Base-by-base conservation (phyloP, 2,329 filamentous ascomycete genomes). In the Phoma sp. region DNA sequence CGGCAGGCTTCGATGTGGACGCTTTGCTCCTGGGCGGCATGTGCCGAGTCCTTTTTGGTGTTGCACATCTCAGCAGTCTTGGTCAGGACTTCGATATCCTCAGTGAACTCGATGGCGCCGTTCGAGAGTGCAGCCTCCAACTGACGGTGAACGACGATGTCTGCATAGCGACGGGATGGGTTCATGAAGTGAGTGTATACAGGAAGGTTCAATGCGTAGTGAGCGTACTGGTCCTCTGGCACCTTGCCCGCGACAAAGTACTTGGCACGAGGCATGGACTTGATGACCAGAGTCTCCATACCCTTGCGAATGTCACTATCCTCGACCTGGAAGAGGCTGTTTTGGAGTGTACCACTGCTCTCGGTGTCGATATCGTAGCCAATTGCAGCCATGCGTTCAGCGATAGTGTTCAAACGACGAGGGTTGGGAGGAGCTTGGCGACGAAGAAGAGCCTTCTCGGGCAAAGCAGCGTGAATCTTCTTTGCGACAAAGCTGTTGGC, bases 1-100 rank as follows among this genome's bases (percentile, higher is more conserved):
- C 95, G 89, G 82, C 95, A 99, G 4, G 93, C 91, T 74, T 98
- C 95, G 60, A 99, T 97, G 78, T 99, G 95, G 44, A 99, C 92
- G 75, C 95, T 98, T 79, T 99, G 95, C 76, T 99, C 95, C 75
- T 99, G 95, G 11, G 95, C 95, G 69, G 91, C 95, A 78, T 96
- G 93, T 1, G 95, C 92, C 10, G 93, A 98, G 73, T 99, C 95
- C 77, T 98, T 99, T 87, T 98, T 99, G 72, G 90, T 96, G 80
- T 99, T 99, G 83, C 91, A 96, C 65, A 91, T 86, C 77, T 99
- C 95, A 7, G 93, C 90, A 45, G 90, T 96, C 85, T 98, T 99
- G 67, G 87, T 87, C 37, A 99, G 81, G 52, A 82, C 88, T 72
- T 99, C 95, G 57, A 95, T 76, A 58, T 99, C 95, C 64, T 99